Conservation (phyloP, 495 filamentous ascomycete genomes). For the Hypoxylon rickii region DNA sequence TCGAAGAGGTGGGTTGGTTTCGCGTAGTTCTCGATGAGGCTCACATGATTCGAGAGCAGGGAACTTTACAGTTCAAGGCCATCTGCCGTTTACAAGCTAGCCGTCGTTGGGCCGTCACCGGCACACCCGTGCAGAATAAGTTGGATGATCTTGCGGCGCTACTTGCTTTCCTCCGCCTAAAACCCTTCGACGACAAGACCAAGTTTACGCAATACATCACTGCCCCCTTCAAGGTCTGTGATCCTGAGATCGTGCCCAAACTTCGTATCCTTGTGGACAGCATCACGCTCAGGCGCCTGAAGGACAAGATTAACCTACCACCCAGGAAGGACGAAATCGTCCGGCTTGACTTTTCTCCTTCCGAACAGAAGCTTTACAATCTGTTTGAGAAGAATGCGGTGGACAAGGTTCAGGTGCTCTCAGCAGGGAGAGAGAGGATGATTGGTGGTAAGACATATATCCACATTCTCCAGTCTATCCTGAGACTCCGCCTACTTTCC, state of each 20-base stretch:
- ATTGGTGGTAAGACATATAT: slow-evolving; percentile 84
- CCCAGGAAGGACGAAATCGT: slow-evolving; percentile 72
- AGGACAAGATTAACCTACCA: slow-evolving; percentile 86
- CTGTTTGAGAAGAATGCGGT: slow-evolving; percentile 58
- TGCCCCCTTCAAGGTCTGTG: slow-evolving; percentile 76
- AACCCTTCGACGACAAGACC: slow-evolving; percentile 79
- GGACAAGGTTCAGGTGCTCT: slow-evolving; percentile 57
- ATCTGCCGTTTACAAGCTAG: slow-evolving; percentile 81
- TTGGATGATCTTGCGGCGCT: slow-evolving; percentile 88
- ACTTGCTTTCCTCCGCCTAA: slow-evolving; percentile 85
- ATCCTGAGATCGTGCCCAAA: slow-evolving; percentile 80
- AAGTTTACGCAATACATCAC: slow-evolving; percentile 80
- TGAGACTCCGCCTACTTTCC: slow-evolving; percentile 86
- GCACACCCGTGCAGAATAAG: slow-evolving; percentile 88
- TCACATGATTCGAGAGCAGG: slow-evolving; percentile 87
- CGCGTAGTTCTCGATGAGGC: slow-evolving; percentile 96
- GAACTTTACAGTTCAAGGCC: slow-evolving; percentile 77
- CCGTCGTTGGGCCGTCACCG: slow-evolving; percentile 93
- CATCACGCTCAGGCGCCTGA: slow-evolving; percentile 87
- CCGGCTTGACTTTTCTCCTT: slow-evolving; percentile 57
- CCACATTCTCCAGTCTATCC: slow-evolving; percentile 86
- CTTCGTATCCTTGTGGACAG: slow-evolving; percentile 90
- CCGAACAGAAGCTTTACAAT: slow-evolving; percentile 60
- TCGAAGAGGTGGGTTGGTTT: slow-evolving; percentile 85
- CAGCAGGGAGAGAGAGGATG: slow-evolving; percentile 57